These are phyloP conservation scores for Xylaria sp. DNA, from an alignment of 2,329 filamentous ascomycete species.

Conservation along the genomic window DNA sequence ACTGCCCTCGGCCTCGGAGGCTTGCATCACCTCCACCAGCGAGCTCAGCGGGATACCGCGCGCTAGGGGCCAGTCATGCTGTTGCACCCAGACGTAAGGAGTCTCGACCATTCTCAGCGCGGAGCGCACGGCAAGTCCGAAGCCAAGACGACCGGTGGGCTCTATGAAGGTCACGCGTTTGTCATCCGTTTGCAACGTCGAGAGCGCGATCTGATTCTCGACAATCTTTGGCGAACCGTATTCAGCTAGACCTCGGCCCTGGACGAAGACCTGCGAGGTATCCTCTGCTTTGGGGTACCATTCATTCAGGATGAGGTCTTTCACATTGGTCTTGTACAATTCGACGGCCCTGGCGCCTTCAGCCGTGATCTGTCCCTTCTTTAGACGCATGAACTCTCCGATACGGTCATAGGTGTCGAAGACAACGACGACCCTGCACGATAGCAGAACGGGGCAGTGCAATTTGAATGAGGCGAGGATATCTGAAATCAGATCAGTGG, in stretches of 20 bases:
- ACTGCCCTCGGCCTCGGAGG: slow-evolving; percentile 37
- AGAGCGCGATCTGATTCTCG: slow-evolving; percentile 47
- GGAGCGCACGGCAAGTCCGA: slow-evolving; percentile 59
- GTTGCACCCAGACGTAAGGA: slow-evolving; percentile 62
- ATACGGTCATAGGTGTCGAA: slow-evolving; percentile 59
- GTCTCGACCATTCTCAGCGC: slow-evolving; percentile 54
- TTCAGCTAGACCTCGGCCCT: slow-evolving; percentile 48
- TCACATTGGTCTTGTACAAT: slow-evolving; percentile 55
- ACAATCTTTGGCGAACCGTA: slow-evolving; percentile 50
- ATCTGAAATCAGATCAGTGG: slow-evolving; percentile 55
- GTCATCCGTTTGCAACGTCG: slow-evolving; percentile 44
- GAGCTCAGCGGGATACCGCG: slow-evolving; percentile 51
- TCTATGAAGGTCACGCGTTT: slow-evolving; percentile 55
- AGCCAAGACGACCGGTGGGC: slow-evolving; percentile 53
- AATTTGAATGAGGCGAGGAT: slow-evolving; percentile 52
- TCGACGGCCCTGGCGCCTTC: slow-evolving; percentile 50
- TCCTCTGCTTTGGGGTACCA: slow-evolving; percentile 28
- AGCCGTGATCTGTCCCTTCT: slow-evolving; percentile 58
- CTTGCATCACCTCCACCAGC: slow-evolving; percentile 54
- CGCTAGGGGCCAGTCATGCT: slow-evolving; percentile 61
- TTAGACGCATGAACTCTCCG: slow-evolving; percentile 50
- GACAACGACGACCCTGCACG: slow-evolving; percentile 55
- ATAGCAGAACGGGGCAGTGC: slow-evolving; percentile 49
- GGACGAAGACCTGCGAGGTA: slow-evolving; percentile 14
- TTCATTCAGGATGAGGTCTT: slow-evolving; percentile 46